Conservation (phyloP, 495 filamentous ascomycete species). For the Penicillium fimorum region DNA sequence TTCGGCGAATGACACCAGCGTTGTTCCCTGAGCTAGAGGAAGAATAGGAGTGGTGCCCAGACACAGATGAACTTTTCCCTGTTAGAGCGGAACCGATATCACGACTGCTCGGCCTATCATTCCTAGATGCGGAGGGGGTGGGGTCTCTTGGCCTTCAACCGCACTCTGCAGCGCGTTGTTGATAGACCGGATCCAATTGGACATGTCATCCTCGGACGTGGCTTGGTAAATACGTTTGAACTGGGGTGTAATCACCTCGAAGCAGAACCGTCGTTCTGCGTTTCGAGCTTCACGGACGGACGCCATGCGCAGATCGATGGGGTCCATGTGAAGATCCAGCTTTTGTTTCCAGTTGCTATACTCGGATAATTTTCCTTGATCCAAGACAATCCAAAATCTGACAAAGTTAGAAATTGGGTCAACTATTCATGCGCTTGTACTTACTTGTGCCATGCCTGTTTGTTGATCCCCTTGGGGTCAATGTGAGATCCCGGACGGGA, state of each 20-base stretch:
- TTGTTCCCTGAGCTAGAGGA: constrained; percentile 42
- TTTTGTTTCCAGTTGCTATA: constrained; percentile 99
- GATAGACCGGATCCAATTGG: constrained; percentile 91
- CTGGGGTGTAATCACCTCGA: constrained; percentile 96
- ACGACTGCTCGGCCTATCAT: constrained; percentile 59
- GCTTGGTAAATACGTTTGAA: constrained; percentile 97
- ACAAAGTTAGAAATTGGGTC: constrained; percentile 2
- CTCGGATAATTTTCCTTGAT: constrained; percentile 93
- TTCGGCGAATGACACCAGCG: constrained; percentile 70
- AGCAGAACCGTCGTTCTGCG: constrained; percentile 93
- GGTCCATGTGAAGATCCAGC: constrained; percentile 95
- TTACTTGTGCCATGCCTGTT: constrained; percentile 99
- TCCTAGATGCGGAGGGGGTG: constrained; percentile 42
- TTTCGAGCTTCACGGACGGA: constrained; percentile 94
- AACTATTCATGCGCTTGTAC: constrained; percentile 29
- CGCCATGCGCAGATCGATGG: constrained; percentile 94
- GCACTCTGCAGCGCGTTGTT: constrained; percentile 97
- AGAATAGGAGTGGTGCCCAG: constrained; percentile 55
- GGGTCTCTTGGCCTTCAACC: constrained; percentile 72
- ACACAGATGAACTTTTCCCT: constrained; percentile 83
- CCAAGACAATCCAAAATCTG: constrained; percentile 97
- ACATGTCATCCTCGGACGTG: constrained; percentile 97
- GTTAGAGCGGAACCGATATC: constrained; percentile 91
- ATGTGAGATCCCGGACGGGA: constrained; percentile 92
- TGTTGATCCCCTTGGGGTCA: constrained; percentile 91